Base-by-base conservation (phyloP, 441 rosid species). In the Gossypium schwendimanii region DNA sequence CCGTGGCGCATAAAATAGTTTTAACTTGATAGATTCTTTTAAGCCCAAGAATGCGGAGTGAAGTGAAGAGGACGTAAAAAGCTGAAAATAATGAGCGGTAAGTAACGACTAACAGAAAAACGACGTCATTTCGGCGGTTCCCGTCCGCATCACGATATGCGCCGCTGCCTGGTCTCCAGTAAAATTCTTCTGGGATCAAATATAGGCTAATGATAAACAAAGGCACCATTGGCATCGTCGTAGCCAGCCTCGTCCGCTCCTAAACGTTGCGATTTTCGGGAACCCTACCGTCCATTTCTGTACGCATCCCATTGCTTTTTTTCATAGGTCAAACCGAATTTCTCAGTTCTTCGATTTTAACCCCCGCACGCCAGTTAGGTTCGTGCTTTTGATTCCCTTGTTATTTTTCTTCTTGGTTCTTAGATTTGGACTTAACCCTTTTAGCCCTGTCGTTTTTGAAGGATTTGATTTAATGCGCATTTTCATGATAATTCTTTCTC, bases 171-270 rank as follows among this genome's bases (percentile, higher is more conserved):
- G 41, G 44, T 73, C 80, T 73, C 21, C 3, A 69, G 80, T 39
- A 39, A 39, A 39, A 77, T 77, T 63, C 60, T 77, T 77, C 80
- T 62, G 10, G 74, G 61, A 24, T 31, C 12, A 6, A 44, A 3
- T 15, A 20, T 15, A 36, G 58, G 12, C 45, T 39, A 10, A 14
- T 41, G 24, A 47, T 58, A 69, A 28, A 53, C 24, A 53, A 28
- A 39, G 58, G 36, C 66, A 15, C 75, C 4, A 7, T 60, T 55
- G 36, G 17, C 74, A 44, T 6, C 26, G 61, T 21, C 69, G 21
- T 44, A 33, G 62, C 31, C 31, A n/a, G 31, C 17, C 44, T 23
- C 17, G 18, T 70, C 45, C 3, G 52, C n/a, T 39, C 61, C 26
- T 15, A 44, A 59, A 44, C 44, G 1, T 45, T 15, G 45, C 23